A percentile compares a stretch with the other conserved stretches of the same genome.
Conservation (phyloP, 192 early-diverging fungal genomes). For the Funneliformis mosseae region DNA sequence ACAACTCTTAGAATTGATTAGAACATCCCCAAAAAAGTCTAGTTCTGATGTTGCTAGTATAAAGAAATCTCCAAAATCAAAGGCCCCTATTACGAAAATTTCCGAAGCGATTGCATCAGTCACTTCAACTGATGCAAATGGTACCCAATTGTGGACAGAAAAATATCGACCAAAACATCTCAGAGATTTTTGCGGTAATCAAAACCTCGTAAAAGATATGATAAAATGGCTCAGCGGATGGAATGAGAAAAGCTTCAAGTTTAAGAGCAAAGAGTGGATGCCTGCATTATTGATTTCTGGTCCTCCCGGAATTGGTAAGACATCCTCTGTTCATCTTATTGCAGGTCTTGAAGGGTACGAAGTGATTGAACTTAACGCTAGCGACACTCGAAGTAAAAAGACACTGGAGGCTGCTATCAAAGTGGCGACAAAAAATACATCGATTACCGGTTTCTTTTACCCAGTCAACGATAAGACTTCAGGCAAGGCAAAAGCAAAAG, state of each 20-base stretch:
- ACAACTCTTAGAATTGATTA: conserved; percentile 78
- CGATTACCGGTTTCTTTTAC: conserved; percentile 58
- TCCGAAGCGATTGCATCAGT: background rate
- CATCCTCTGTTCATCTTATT: conserved; percentile 91
- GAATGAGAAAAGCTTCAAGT: conserved; percentile 60
- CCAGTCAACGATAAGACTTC: background rate
- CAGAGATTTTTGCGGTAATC: conserved; percentile 89
- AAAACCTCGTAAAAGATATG: conserved; percentile 66
- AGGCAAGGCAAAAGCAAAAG: conserved; percentile 8
- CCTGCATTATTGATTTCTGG: conserved; percentile 87
- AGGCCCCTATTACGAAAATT: background rate
- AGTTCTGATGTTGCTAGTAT: background rate
- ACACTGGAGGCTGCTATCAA: conserved; percentile 66
- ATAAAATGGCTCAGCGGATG: conserved; percentile 77
- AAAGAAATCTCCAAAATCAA: conserved; percentile 4
- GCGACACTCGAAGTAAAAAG: conserved; percentile 91
- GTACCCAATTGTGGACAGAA: conserved; percentile 82
- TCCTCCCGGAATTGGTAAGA: conserved; percentile 96
- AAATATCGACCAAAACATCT: conserved; percentile 87
- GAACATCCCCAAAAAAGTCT: conserved; percentile 45
- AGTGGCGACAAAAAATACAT: conserved; percentile 56
- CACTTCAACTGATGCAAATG: background rate
- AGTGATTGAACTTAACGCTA: conserved; percentile 95
- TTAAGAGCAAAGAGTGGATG: conserved; percentile 50
- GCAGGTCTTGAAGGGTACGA: conserved; percentile 79